Evolutionary conservation across 2,329 filamentous ascomycete genomes (phyloP).

Genomic region (Zymoseptoria ardabiliae): DNA sequence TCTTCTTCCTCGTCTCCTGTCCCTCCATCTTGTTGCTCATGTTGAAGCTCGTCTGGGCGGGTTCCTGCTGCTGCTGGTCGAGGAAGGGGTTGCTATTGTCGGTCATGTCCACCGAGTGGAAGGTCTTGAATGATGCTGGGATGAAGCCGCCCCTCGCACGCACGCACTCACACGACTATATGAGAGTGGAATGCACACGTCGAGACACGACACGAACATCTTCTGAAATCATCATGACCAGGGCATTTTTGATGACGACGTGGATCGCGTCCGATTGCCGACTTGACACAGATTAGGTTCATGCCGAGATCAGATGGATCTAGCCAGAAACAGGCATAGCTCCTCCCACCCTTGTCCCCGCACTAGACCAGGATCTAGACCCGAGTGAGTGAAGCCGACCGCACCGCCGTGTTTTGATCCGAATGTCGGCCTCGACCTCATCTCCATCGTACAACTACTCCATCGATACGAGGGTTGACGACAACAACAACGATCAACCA

Average conservation of each 20-base stretch:
- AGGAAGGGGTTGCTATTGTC: neutral
- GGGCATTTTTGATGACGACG: neutral
- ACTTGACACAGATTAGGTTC: neutral
- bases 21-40: conserved; percentile 30
- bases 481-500: neutral
- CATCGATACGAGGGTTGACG: neutral
- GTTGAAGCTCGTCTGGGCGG: conserved; percentile 30
- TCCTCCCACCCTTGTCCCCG: neutral
- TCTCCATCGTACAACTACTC: neutral
- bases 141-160: neutral
- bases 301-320: neutral
- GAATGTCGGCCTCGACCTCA: neutral
- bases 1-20: conserved; percentile 38
- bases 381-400: neutral
- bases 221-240: neutral
- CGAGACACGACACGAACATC: neutral
- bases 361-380: neutral
- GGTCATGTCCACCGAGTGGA: neutral
- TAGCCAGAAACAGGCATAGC: neutral
- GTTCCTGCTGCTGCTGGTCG: neutral
- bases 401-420: neutral
- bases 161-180: neutral
- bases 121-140: too few species aligned
- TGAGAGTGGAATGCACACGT: neutral
- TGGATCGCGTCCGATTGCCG: neutral